Evolutionary conservation across 306 rosid species (phyloP), one percentile per base, ranked within the genome.

Genomic region (Prosopis cineraria): DNA sequence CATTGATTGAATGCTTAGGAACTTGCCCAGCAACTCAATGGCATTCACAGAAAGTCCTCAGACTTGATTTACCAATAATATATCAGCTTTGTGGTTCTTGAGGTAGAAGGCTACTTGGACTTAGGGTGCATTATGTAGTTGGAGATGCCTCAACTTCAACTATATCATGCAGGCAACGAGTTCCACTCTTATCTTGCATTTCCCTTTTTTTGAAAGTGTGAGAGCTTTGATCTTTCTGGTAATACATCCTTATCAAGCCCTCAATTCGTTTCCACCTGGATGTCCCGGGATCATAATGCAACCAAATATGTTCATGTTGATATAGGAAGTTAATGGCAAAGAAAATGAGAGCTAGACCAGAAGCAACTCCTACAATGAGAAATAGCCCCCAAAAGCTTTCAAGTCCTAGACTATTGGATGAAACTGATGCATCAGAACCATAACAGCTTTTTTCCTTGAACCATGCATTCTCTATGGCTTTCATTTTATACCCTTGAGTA

Each of bases 381-480:
- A 88, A 91, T 8, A 91, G 82, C 4, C 91, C 93, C 86, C 89
- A 75, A 20, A 91, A 89, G 80, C 87, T 89, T 5, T 70, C 75
- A 3, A 91, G 83, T 65, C 86, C 81, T 2, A 91, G 91, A 77
- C 82, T 82, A 14, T 56, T 17, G 1, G 90, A 82, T 56, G 88
- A 78, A 19, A 75, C 39, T 29, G 55, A 47, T 12, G 55, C 3
- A 43, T 27, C 75, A 24, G 91, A 48, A 24, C 81, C 76, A 53
- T n/a, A 36, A 31, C 88, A 88, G 41, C 1, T 63, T 12, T 12
- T 41, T 31, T 81, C 29, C 12, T 39, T 78, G 33, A n/a, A n/a
- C n/a, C n/a, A n/a, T n/a, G n/a, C n/a, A n/a, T n/a, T n/a, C n/a
- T n/a, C n/a, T n/a, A n/a, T 88, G 29, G 43, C n/a, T 71, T 41